These are phyloP conservation scores for Camellia japonica DNA, from an alignment of 148 eudicot species.

Conservation along the genomic window DNA sequence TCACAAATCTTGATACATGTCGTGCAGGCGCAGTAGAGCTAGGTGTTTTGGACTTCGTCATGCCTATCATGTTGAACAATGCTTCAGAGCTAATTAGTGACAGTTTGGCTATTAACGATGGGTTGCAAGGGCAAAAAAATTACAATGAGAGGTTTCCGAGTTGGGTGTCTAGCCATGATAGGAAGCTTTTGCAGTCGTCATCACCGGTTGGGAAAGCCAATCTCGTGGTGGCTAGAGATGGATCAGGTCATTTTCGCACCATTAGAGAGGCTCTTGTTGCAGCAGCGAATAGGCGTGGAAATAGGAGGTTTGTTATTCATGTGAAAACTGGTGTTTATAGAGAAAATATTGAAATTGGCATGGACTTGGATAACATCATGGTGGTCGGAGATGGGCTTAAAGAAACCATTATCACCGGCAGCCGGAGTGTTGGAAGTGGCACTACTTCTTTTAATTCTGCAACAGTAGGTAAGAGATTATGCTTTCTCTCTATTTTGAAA, in stretches of 20 bases:
- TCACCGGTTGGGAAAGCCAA: not conserved
- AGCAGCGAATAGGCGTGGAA: constrained; percentile 15
- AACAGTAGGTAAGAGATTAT: constrained; percentile 37
- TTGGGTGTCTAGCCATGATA: constrained; percentile 30
- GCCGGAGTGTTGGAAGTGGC: constrained; percentile 27
- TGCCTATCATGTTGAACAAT: constrained; percentile 20
- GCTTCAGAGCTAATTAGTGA: constrained; percentile 43
- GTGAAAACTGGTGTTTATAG: constrained; percentile 41
- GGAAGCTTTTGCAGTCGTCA: constrained; percentile 31
- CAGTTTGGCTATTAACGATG: constrained; percentile 42
- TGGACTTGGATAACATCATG: constrained; percentile 30
- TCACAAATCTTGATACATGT: constrained; percentile 35
- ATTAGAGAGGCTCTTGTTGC: constrained; percentile 33
- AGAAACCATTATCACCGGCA: constrained; percentile 40
- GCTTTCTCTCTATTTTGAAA: not conserved
- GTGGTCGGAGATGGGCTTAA: constrained; percentile 47
- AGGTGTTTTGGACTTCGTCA: constrained; percentile 7
- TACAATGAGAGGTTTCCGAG: constrained; percentile 27
- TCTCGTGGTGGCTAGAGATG: constrained; percentile 56
- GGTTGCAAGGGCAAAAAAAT: not conserved
- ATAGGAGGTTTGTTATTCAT: constrained; percentile 35
- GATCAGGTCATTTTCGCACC: constrained; percentile 46
- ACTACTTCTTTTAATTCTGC: constrained; percentile 36
- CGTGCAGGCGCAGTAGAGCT: constrained; percentile 27
- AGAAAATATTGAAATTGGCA: constrained; percentile 31